Evolutionary conservation across 495 filamentous ascomycete species (phyloP), one percentile per base, ranked within the genome.

Genomic region (Trichoderma reesei): DNA sequence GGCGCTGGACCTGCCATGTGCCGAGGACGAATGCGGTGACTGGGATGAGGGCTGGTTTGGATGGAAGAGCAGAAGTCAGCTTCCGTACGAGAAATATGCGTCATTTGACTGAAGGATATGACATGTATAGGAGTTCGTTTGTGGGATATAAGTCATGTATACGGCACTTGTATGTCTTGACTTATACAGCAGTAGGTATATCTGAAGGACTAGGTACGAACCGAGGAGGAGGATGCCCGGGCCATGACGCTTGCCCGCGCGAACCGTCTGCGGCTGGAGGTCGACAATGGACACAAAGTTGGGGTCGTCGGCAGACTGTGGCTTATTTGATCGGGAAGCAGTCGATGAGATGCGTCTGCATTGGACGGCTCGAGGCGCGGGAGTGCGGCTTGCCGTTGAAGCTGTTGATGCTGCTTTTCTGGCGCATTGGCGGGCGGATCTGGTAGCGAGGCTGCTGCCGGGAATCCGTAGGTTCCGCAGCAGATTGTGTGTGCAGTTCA

Each of bases 1-100:
- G 85, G 3, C 94, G 90, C 70, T 95, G 82, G n/a, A 98, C 87
- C 71, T 98, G 94, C 94, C 94, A 98, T 48, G 88, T 90, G 44
- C 94, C 94, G 41, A 98, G 86, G 67, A 79, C 79, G 74, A 98
- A 96, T 60, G 94, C 88, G 6, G 91, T 96, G 51, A 95, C 78
- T 41, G 94, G 94, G 66, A 98, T 98, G 54, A 94, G 72, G 39
- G 91, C 91, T 92, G 68, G n/a, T 37, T 56, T 16, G n/a, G n/a
- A 63, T 48, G 3, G 44, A 48, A 20, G 16, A 63, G 26, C 5
- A 9, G 8, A 16, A 36, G 46, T 1, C 6, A 20, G 44, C 44
- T 34, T 14, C 33, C 5, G 3, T 18, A n/a, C 2, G n/a, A n/a
- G n/a, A n/a, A n/a, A n/a, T n/a, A n/a, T n/a, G n/a, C n/a, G n/a